phyloP scores from a whole-genome alignment of 140 eudicot species.

The Anethum foeniculum region DNA sequence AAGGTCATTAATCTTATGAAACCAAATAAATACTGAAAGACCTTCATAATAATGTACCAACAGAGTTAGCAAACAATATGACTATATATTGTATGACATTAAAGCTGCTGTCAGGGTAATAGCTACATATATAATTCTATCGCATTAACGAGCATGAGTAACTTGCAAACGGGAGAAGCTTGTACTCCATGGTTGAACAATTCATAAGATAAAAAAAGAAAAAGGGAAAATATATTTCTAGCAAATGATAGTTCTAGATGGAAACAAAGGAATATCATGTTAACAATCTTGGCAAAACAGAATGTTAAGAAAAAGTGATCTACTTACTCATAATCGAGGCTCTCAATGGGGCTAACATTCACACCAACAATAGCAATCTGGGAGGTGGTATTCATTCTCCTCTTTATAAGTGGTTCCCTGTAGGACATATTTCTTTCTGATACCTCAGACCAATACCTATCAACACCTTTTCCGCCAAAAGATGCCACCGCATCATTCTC shows the following conservation, averaged over 20 bases:
- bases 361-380: constrained; percentile 41
- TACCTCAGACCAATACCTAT: constrained; percentile 16
- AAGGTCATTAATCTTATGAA: background rate
- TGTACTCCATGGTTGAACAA: background rate
- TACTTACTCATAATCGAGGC: constrained; percentile 42
- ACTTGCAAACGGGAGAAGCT: background rate
- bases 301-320: background rate
- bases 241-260: background rate
- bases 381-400: constrained; percentile 23
- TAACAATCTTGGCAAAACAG: background rate
- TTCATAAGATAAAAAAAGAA: background rate
- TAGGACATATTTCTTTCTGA: constrained; percentile 5
- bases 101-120: background rate
- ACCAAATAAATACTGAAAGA: background rate
- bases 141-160: background rate
- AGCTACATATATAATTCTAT: background rate
- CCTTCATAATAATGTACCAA: background rate
- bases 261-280: background rate
- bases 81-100: background rate
- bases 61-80: background rate
- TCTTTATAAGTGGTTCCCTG: constrained; percentile 18
- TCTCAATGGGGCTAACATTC: constrained; percentile 31
- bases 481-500: constrained; percentile 2
- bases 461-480: background rate
- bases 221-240: background rate